These are phyloP conservation scores for Medicago ruthenica DNA, from an alignment of 306 rosid species.

Conservation along the genomic window DNA sequence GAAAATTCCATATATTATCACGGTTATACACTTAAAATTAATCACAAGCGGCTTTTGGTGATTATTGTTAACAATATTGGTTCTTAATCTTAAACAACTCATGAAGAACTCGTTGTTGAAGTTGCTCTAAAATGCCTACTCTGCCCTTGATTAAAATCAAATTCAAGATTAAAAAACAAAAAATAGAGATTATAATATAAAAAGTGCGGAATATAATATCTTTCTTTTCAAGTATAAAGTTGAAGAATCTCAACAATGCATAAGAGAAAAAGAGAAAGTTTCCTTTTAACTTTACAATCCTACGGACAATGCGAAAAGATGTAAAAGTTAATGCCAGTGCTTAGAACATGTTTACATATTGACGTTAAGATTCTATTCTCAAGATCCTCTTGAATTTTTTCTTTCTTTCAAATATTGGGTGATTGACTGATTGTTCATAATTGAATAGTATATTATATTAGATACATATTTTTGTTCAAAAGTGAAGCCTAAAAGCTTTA, in stretches of 20 bases:
- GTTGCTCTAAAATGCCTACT: neutral
- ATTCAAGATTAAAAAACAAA: conserved; percentile 21
- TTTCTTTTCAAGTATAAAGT: conserved; percentile 66
- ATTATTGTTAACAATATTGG: neutral
- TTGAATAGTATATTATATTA: neutral
- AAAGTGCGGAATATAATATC: conserved; percentile 70
- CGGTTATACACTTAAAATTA: no score
- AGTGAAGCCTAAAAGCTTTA: no score
- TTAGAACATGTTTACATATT: neutral
- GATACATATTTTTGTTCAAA: neutral
- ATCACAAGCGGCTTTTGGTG: neutral
- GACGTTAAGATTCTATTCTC: neutral
- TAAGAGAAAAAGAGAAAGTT: conserved; percentile 42
- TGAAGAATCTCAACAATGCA: conserved; percentile 59
- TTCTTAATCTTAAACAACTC: neutral
- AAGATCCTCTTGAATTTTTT: neutral
- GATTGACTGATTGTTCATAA: neutral
- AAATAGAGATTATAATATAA: conserved; percentile 14
- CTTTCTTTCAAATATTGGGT: neutral
- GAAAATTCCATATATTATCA: no score
- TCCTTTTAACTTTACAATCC: conserved; percentile 41
- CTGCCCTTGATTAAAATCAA: conserved; percentile 45
- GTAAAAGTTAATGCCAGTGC: neutral
- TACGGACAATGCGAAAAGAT: conserved; percentile 49
- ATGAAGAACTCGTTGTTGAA: neutral